These are phyloP conservation scores for Leccinellum rugosiceps DNA, from an alignment of 768 basidiomycete species.

Conservation along the genomic window DNA sequence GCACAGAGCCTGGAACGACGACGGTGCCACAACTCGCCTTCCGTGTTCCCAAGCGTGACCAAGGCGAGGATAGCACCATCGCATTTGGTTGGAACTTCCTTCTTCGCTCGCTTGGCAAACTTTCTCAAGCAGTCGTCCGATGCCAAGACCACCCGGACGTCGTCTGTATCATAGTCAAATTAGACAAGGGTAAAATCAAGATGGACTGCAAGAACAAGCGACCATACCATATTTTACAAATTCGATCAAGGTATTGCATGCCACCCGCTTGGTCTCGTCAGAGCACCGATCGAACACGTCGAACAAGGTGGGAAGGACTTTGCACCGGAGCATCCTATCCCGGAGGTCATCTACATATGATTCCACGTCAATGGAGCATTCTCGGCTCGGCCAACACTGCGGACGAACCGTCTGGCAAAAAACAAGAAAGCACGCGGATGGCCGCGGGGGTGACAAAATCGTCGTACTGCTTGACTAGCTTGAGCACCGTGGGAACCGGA, in stretches of 20 bases:
- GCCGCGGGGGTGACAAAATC: conserved; percentile 31
- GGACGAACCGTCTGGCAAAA: conserved; percentile 22
- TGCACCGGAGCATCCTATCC: conserved; percentile 11
- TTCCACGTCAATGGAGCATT: neutral
- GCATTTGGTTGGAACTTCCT: conserved; percentile 3
- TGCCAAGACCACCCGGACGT: conserved; percentile 6
- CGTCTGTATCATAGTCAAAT: conserved; percentile 3
- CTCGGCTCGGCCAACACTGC: neutral
- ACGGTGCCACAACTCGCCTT: neutral
- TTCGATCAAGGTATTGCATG: conserved; percentile 10
- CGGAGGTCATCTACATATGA: conserved; percentile 18
- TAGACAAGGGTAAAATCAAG: neutral
- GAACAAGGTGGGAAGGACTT: conserved; percentile 14
- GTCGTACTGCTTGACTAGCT: conserved; percentile 19
- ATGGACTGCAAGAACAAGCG: neutral
- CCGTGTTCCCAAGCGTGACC: conserved; percentile 11
- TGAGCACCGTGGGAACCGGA: conserved; percentile 15
- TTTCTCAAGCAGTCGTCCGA: conserved; percentile 5
- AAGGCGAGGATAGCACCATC: conserved; percentile 19
- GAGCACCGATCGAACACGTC: conserved; percentile 23
- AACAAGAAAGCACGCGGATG: conserved; percentile 20
- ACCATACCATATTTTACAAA: conserved; percentile 20
- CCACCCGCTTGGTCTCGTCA: conserved; percentile 14
- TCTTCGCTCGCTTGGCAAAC: conserved; percentile 17
- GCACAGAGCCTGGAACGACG: neutral